Evolutionary conservation across 108 stramenopile genomes (phyloP), one percentile per base, ranked within the genome.

Genomic region (Fragilaria crotonensis): DNA sequence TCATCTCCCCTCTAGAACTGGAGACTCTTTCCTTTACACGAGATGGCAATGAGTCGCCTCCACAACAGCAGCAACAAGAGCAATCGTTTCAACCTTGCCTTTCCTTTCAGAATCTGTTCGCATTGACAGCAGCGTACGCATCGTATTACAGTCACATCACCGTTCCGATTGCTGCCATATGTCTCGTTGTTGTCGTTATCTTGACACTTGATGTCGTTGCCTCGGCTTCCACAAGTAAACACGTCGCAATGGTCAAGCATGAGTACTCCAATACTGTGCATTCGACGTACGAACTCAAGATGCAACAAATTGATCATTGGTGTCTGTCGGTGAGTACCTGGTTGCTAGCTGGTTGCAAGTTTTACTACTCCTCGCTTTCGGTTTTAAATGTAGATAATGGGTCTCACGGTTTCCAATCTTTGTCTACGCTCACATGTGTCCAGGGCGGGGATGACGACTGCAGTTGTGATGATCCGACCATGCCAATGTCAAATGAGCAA

Each of bases 281-380:
- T 19, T 53, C 54, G 52, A 54, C 73, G 41, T 82, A 80, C 48
- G 72, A 80, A 52, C 61, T 86, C 1, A 73, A 77, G 30, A 63
- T 73, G n/a, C 56, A 70, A 25, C 57, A 72, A 22, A 76, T 86
- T 52, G 76, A 79, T 71, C 81, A 86, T 30, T 86, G 85, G 85
- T 86, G 76, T 54, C 59, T 81, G 29, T 70, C 51, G 41, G 60
- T 62, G 32, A 50, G 60, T n/a, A n/a, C n/a, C n/a, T n/a, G 31
- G 30, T 9, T n/a, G 30, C 19, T 4, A 31, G 5, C 4, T 30
- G 9, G 19, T 27, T 19, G 20, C 5, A n/a, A 26, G 5, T 53
- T 33, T 36, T 2, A n/a, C n/a, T n/a, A n/a, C n/a, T n/a, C n/a
- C n/a, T n/a, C n/a, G 25, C 33, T 21, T 22, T 17, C 20, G 36